A percentile compares a stretch with the other conserved stretches of the same genome.
Conservation (phyloP, 257 asterid genomes). For the Solanum arcanum region DNA sequence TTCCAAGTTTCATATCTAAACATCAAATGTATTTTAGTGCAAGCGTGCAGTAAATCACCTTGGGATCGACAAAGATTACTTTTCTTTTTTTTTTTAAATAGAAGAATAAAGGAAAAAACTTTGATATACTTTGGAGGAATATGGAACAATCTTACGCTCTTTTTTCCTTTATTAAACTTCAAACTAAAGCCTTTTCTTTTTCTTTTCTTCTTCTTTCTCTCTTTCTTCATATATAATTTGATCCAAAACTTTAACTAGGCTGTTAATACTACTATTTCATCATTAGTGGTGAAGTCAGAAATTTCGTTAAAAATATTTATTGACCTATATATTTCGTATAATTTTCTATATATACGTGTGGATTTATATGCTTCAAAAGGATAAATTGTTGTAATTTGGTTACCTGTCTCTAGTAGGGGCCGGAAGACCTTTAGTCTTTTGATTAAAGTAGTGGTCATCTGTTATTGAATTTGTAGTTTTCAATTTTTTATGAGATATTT, state of each 20-base stretch:
- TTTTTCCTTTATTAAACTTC: not conserved
- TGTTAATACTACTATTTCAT: not conserved
- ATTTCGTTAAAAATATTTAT: not conserved
- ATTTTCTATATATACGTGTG: not conserved
- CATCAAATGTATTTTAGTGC: not conserved
- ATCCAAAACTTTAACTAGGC: not conserved
- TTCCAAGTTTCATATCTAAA: not conserved
- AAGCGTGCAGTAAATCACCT: constrained; percentile 6
- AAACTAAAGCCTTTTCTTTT: not conserved
- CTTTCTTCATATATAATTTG: not conserved
- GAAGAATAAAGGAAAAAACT: no score
- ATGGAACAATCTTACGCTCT: not conserved
- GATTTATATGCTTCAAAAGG: not conserved
- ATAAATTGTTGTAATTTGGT: not conserved
- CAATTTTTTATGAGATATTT: not conserved
- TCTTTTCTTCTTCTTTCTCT: not conserved
- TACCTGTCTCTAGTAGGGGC: not conserved
- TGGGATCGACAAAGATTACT: constrained; percentile 43
- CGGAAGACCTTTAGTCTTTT: not conserved
- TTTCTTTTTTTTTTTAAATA: no score
- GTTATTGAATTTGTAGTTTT: not conserved
- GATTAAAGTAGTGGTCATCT: not conserved
- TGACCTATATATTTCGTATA: no score
- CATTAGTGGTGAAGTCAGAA: no score
- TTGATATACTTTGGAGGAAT: not conserved